These are phyloP conservation scores for Bruguiera gymnorhiza DNA, from an alignment of 345 rosid species.

Conservation along the genomic window DNA sequence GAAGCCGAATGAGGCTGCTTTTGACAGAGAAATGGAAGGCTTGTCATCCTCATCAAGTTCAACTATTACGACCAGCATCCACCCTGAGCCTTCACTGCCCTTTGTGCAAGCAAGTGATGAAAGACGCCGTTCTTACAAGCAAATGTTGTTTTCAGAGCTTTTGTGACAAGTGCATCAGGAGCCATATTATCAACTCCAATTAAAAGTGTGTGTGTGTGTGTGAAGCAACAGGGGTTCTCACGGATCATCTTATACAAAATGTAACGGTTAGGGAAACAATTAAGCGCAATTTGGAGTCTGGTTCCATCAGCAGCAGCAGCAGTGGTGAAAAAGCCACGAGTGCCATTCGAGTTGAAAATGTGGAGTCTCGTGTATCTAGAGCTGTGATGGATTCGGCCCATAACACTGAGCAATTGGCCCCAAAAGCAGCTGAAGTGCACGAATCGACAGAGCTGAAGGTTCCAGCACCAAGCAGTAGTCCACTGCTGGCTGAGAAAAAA, in stretches of 20 bases:
- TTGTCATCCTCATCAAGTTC: conserved; percentile 37
- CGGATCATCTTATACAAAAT: conserved; percentile 95
- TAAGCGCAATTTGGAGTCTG: conserved; percentile 86
- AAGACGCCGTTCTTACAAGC: conserved; percentile 92
- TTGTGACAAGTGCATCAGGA: conserved; percentile 86
- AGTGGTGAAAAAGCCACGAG: conserved; percentile 84
- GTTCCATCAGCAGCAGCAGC: conserved; percentile 26
- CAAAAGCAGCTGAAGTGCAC: conserved; percentile 25
- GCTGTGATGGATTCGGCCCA: conserved; percentile 13
- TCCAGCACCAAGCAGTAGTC: conserved; percentile 57
- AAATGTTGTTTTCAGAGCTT: conserved; percentile 86
- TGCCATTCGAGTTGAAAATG: conserved; percentile 79
- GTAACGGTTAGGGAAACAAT: conserved; percentile 91
- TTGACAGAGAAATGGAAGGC: conserved; percentile 93
- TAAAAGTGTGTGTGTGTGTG: conserved; percentile 62
- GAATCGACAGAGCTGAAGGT: conserved; percentile 68
- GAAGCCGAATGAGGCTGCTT: conserved; percentile 97
- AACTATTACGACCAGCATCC: conserved; percentile 23
- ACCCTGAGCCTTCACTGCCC: conserved; percentile 94
- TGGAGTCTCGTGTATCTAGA: conserved; percentile 50
- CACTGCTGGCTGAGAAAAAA: conserved; percentile 21
- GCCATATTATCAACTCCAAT: conserved; percentile 61
- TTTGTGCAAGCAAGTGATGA: conserved; percentile 77
- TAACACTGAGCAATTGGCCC: too few species aligned
- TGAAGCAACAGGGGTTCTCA: conserved; percentile 74